Percentiles rank a stretch among this genome's conserved stretches.
Conservation (phyloP, 495 filamentous ascomycete genomes). For the Penicillium waksmanii region DNA sequence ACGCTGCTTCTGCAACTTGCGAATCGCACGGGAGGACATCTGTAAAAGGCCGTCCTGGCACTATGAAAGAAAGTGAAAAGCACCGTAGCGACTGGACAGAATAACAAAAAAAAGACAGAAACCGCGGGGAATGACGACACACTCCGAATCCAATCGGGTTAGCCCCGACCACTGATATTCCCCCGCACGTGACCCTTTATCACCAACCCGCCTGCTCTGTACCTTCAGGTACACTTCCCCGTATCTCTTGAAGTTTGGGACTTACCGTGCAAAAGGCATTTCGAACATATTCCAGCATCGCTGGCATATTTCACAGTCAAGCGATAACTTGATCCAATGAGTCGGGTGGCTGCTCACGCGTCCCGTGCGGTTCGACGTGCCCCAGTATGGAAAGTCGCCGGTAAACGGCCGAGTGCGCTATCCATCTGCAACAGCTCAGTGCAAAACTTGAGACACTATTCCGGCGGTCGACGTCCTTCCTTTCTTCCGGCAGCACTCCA, state of each 20-base stretch:
- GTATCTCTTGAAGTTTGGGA: conserved; percentile 3
- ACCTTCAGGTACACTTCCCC: conserved; percentile 5
- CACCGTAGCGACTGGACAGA: not conserved
- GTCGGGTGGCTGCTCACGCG: conserved; percentile 64
- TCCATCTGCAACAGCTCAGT: conserved; percentile 51
- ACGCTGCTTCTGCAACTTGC: conserved; percentile 70
- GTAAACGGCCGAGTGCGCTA: conserved; percentile 48
- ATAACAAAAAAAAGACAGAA: conserved; percentile 6
- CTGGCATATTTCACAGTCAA: conserved; percentile 8
- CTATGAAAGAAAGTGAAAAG: not conserved
- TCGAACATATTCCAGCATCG: conserved; percentile 10
- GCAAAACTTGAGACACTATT: conserved; percentile 47
- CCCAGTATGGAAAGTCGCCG: conserved; percentile 55
- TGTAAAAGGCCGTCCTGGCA: conserved; percentile 4
- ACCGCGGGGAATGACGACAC: conserved; percentile 50
- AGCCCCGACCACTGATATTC: conserved; percentile 22
- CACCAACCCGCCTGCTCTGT: conserved; percentile 4
- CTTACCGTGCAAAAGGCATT: conserved; percentile 2
- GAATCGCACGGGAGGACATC: conserved; percentile 82
- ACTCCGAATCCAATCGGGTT: conserved; percentile 29
- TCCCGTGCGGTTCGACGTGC: conserved; percentile 64
- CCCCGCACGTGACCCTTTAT: conserved; percentile 28
- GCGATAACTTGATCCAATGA: conserved; percentile 51
- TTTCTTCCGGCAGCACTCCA: conserved; percentile 41
- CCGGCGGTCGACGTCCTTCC: conserved; percentile 42